These are phyloP conservation scores for Penstemon davidsonii DNA, from an alignment of 257 asterid genomes.

Conservation along the genomic window DNA sequence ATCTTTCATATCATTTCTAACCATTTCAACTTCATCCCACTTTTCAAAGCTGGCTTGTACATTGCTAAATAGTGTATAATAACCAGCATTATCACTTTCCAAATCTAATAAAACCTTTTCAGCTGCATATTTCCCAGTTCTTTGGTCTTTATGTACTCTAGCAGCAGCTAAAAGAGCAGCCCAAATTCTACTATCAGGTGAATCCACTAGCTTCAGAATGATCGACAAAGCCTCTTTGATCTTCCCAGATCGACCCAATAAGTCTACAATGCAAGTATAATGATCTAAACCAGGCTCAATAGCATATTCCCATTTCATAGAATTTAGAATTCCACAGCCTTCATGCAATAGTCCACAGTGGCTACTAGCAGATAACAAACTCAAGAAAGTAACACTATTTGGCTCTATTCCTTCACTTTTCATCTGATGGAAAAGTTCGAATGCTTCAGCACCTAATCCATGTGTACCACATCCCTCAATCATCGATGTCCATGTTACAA, in stretches of 20 bases:
- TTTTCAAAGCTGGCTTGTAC: slow-evolving; percentile 36
- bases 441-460: slow-evolving; percentile 45
- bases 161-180: slow-evolving; percentile 49
- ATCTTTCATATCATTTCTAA: slow-evolving; percentile 37
- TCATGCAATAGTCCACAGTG: slow-evolving; percentile 46
- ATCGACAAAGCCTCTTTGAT: slow-evolving; percentile 43
- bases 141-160: slow-evolving; percentile 34
- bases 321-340: slow-evolving; percentile 32
- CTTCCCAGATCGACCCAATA: slow-evolving; percentile 48
- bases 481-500: slow-evolving; percentile 53
- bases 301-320: slow-evolving; percentile 38
- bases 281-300: slow-evolving; percentile 48
- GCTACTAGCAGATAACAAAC: slow-evolving; percentile 52
- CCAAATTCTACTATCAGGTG: slow-evolving; percentile 51
- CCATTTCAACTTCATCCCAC: slow-evolving; percentile 47
- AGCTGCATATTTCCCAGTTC: slow-evolving; percentile 36
- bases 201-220: slow-evolving; percentile 32
- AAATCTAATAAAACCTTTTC: slow-evolving; percentile 32
- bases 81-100: slow-evolving; percentile 43
- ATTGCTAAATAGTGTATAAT: slow-evolving; percentile 39
- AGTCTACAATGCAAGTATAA: slow-evolving; percentile 53
- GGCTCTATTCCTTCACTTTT: slow-evolving; percentile 42
- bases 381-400: slow-evolving; percentile 42
- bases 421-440: slow-evolving; percentile 39
- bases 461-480: slow-evolving; percentile 53